phyloP scores from a whole-genome alignment of 2,329 filamentous ascomycete species.

The Trichophyton rubrum region DNA sequence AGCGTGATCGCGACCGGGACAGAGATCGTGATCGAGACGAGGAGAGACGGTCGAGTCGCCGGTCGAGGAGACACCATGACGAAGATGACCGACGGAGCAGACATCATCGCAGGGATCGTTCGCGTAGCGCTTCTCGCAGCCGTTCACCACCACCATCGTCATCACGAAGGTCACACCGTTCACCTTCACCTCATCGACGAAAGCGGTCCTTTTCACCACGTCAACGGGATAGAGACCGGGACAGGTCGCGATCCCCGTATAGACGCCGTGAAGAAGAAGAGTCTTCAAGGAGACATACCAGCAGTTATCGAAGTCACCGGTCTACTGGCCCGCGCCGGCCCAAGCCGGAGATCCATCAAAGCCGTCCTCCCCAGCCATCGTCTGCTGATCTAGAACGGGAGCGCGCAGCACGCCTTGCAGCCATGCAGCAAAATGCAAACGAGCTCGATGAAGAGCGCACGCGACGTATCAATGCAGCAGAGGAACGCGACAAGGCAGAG shows the following conservation, averaged over 20 bases:
- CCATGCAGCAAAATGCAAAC: conserved; percentile 57
- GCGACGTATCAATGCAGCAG: conserved; percentile 52
- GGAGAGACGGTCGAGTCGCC: conserved; percentile 11
- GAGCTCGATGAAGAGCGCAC: conserved; percentile 56
- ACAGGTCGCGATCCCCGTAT: conserved; percentile 29
- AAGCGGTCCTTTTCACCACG: conserved; percentile 16
- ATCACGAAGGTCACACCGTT: conserved; percentile 12
- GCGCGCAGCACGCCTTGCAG: conserved; percentile 53
- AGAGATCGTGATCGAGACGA: conserved; percentile 9
- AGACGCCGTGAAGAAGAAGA: conserved; percentile 21
- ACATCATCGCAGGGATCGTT: conserved; percentile 36
- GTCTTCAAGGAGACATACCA: conserved; percentile 20
- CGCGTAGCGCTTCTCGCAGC: conserved; percentile 22
- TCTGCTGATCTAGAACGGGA: conserved; percentile 37
- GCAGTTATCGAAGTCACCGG: conserved; percentile 15
- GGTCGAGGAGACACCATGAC: conserved; percentile 12
- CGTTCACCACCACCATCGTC: conserved; percentile 6
- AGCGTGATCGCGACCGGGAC: conserved; percentile 10
- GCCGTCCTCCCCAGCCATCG: conserved; percentile 9
- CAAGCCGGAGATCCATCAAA: conserved; percentile 5
- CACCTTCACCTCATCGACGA: conserved; percentile 15
- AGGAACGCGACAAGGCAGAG: conserved; percentile 50
- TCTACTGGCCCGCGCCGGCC: conserved; percentile 11
- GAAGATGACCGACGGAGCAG: conserved; percentile 22
- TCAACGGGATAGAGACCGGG: conserved; percentile 5